Conservation (phyloP, 768 basidiomycete species). For the Xanthoconium purpureum region DNA sequence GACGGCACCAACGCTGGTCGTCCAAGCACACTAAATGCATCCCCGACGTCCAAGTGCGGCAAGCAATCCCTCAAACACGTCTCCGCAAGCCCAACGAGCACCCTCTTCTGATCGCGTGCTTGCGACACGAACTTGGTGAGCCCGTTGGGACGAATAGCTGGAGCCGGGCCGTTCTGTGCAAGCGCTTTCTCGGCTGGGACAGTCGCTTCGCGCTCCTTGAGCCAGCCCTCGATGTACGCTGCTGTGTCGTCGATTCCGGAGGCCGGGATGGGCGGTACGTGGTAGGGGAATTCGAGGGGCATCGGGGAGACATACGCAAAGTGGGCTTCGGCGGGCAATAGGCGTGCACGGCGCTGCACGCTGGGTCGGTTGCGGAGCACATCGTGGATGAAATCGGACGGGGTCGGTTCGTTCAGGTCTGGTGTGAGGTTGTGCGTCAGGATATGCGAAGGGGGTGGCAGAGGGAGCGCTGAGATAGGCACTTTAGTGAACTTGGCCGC, state of each 20-base stretch:
- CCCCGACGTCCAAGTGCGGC: slow-evolving; percentile 84
- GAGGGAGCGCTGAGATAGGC: slow-evolving; percentile 46
- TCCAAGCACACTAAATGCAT: slow-evolving; percentile 69
- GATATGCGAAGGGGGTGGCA: slow-evolving; percentile 41
- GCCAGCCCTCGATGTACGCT: slow-evolving; percentile 74
- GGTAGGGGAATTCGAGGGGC: slow-evolving; percentile 80
- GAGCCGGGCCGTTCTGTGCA: neutral
- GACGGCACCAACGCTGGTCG: slow-evolving; percentile 46
- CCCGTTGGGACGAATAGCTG: neutral
- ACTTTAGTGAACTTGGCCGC: slow-evolving; percentile 21
- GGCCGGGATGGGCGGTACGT: slow-evolving; percentile 56
- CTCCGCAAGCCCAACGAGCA: slow-evolving; percentile 72
- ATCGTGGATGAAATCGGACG: slow-evolving; percentile 48
- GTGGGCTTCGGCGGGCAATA: slow-evolving; percentile 57
- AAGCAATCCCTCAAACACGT: slow-evolving; percentile 70
- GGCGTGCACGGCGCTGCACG: slow-evolving; percentile 65
- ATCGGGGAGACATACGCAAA: slow-evolving; percentile 83
- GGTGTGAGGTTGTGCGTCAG: slow-evolving; percentile 54
- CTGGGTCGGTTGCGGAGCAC: slow-evolving; percentile 54
- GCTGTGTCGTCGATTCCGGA: slow-evolving; percentile 50
- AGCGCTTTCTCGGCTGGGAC: slow-evolving; percentile 20
- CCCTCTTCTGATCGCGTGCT: slow-evolving; percentile 49
- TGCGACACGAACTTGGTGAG: slow-evolving; percentile 49
- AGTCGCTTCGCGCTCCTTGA: slow-evolving; percentile 60
- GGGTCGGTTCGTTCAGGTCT: slow-evolving; percentile 53